Evolutionary conservation across 2,329 filamentous ascomycete genomes (phyloP), one percentile per base, ranked within the genome.

Genomic region (Paramyrothecium roridum): DNA sequence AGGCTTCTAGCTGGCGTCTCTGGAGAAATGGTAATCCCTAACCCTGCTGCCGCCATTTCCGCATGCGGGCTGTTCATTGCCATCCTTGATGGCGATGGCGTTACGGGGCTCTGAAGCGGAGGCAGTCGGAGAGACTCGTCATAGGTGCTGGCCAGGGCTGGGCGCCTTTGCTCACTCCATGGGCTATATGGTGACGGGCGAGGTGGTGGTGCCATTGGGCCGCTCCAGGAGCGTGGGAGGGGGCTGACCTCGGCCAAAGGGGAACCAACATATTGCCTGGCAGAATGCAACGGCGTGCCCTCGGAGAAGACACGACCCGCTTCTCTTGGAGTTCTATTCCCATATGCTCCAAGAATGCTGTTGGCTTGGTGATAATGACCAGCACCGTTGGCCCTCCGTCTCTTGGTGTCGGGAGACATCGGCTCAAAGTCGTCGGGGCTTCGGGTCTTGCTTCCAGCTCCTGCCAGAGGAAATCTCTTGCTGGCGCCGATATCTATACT

Each of bases 341-440:
- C 37, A 46, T 63, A 64, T 19, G 26, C 48, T 22, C 52, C 55
- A 48, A 30, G 54, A 37, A 48, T 56, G 55, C 49, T 55, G 34
- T 51, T 60, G 26, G 67, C 59, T 2, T 64, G 53, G 46, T 70
- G 71, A 34, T 73, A 75, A 13, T 65, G 62, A 2, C 66, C 70
- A 53, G 60, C 60, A 47, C 74, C 76, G 59, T 82, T 82, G 63
- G 82, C 82, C 40, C 87, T 82, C 21, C 87, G 82, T 55, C 86
- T 81, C 66, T 90, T 89, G 26, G 73, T 70, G 53, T 88, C 86
- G 52, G 77, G 74, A 51, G 76, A 77, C 19, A 69, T 61, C 16
- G 69, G 65, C 13, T 77, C 70, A 52, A 76, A 70, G 20, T 76
- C 73, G 20, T 77, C 70, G 26, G 60, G 30, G 48, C 48, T 50